Conservation (phyloP, 495 filamentous ascomycete genomes). For the Aspergillus biplanus region DNA sequence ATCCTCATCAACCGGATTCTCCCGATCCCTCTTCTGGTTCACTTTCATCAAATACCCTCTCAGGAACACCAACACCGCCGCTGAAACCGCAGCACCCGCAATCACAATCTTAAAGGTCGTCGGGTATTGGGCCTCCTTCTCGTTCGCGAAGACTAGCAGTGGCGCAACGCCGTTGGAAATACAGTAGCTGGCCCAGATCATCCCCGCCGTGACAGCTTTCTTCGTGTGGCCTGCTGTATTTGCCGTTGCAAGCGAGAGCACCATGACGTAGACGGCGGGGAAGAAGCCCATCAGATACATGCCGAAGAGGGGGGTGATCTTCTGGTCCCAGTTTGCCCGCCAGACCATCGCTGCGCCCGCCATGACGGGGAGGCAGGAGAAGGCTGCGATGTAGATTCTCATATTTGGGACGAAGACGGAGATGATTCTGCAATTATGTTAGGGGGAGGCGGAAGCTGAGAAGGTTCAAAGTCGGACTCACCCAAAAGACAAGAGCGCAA, state of each 20-base stretch:
- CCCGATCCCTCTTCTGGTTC: neutral
- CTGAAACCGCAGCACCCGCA: neutral
- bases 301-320: constrained; percentile 49
- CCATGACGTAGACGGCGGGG: constrained; percentile 60
- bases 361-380: constrained; percentile 55
- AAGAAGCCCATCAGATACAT: constrained; percentile 60
- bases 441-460: constrained; percentile 50
- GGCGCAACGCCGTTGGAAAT: neutral
- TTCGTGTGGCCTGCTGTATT: constrained; percentile 62
- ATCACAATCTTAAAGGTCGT: constrained; percentile 9
- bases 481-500: neutral
- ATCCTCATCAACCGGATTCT: neutral
- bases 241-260: constrained; percentile 56
- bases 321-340: constrained; percentile 40
- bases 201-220: constrained; percentile 57
- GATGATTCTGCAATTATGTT: constrained; percentile 37
- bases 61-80: neutral
- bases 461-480: constrained; percentile 31
- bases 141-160: neutral
- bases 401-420: constrained; percentile 50
- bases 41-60: neutral
- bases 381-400: constrained; percentile 43
- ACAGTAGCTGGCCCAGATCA: constrained; percentile 32
- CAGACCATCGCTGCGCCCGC: constrained; percentile 53
- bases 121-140: constrained; percentile 1